Evolutionary conservation across 305 asterid species (phyloP).

Genomic region (Fraxinus floribunda): DNA sequence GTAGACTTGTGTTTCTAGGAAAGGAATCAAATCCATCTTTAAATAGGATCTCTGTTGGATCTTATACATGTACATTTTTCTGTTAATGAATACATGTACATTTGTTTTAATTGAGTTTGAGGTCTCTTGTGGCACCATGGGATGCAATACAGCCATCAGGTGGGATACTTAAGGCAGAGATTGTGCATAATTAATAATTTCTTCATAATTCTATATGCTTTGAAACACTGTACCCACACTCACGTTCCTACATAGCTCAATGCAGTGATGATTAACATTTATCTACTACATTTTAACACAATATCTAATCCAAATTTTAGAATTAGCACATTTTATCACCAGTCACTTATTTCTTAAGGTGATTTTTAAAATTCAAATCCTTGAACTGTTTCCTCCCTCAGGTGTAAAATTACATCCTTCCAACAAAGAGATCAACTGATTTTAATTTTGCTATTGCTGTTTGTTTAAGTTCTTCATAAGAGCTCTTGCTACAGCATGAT

Average conservation of each 20-base stretch:
- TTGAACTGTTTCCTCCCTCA: background rate
- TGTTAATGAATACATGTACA: background rate
- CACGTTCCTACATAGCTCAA: background rate
- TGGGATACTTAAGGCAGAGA: background rate
- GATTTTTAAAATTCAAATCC: background rate
- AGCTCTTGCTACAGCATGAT: conserved; percentile 2
- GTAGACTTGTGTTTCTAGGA: background rate
- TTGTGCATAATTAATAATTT: background rate
- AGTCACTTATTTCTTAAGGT: background rate
- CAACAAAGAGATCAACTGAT: background rate
- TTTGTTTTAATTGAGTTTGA: background rate
- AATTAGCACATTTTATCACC: background rate
- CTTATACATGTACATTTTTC: conserved; percentile 1
- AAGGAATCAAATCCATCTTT: background rate
- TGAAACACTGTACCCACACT: background rate
- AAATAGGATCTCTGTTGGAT: background rate
- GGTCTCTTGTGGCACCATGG: background rate
- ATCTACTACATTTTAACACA: background rate
- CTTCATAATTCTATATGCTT: background rate
- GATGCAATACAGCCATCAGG: background rate
- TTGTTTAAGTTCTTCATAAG: background rate
- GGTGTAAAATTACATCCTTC: conserved; percentile 6
- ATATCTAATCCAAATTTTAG: conserved; percentile 11
- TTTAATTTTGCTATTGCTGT: background rate
- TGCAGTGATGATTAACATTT: background rate